Evolutionary conservation across 2,329 filamentous ascomycete genomes (phyloP).

Genomic region (Cytospora leucostoma): DNA sequence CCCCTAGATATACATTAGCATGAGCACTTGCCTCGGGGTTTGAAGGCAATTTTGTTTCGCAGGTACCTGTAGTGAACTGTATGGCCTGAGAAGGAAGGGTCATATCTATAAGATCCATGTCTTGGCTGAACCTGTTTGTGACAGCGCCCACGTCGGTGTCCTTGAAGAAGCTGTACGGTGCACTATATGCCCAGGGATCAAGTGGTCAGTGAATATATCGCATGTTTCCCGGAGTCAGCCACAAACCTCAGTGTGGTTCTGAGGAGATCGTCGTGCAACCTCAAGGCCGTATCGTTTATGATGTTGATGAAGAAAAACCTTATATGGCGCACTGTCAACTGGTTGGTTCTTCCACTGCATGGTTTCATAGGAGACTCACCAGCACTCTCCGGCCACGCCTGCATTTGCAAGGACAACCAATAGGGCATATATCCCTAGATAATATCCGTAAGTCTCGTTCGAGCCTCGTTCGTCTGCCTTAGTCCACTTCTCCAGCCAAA

Average conservation of each 20-base stretch:
- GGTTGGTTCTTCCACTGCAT: too few species aligned
- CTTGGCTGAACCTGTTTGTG: slow-evolving; percentile 16
- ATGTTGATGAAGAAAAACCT: slow-evolving; percentile 15
- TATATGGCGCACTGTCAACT: not conserved
- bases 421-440: slow-evolving; percentile 23
- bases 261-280: slow-evolving; percentile 23
- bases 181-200: too few species aligned
- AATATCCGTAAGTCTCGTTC: slow-evolving; percentile 16
- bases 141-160: not conserved
- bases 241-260: not conserved
- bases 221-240: too few species aligned
- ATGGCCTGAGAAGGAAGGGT: slow-evolving; percentile 10
- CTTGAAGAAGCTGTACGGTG: not conserved
- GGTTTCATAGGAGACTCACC: not conserved
- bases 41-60: not conserved
- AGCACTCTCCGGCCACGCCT: slow-evolving; percentile 7
- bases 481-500: slow-evolving; percentile 24
- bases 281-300: slow-evolving; percentile 20
- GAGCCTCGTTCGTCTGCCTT: slow-evolving; percentile 4
- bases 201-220: too few species aligned
- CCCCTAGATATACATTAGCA: not conserved
- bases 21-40: not conserved
- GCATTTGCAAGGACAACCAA: slow-evolving; percentile 17
- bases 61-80: not conserved
- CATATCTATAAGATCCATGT: slow-evolving; percentile 25